Evolutionary conservation across 805 yeast species (phyloP).

Genomic region (Brettanomyces sp.): DNA sequence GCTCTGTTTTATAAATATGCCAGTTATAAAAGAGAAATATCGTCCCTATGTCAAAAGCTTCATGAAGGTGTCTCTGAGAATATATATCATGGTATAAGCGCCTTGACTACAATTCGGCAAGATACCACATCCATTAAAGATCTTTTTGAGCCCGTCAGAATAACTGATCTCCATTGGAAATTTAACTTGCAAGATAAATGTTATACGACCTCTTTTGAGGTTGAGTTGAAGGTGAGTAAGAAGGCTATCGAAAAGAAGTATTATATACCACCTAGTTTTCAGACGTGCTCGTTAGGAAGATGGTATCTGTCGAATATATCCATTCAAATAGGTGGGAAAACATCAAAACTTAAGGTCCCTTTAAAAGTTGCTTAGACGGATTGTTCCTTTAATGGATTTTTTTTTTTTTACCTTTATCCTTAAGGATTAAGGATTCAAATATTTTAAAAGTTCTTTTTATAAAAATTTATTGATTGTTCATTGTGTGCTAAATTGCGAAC

Average conservation of each 20-base stretch:
- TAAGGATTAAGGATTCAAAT: conserved; percentile 1
- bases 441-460: not conserved
- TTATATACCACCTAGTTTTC: conserved; percentile 10
- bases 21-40: conserved; percentile 6
- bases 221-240: conserved; percentile 4
- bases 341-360: not conserved
- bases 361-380: not conserved
- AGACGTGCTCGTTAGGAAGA: conserved; percentile 10
- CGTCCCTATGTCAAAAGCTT: conserved; percentile 4
- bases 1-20: conserved; percentile 6
- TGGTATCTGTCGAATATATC: conserved; percentile 5
- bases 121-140: conserved; percentile 3
- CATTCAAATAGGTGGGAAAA: conserved; percentile 4
- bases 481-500: no score
- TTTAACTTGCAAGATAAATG: conserved; percentile 1
- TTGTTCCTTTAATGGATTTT: no score
- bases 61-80: conserved; percentile 8
- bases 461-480: not conserved
- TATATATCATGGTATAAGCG: conserved; percentile 4
- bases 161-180: conserved; percentile 7
- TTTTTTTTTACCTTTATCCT: not conserved
- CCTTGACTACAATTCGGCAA: conserved; percentile 3
- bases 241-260: conserved; percentile 2
- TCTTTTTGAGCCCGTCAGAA: conserved; percentile 5
- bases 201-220: conserved; percentile 4